Conservation (phyloP, 305 asterid genomes). For the Ilex paraguariensis region DNA sequence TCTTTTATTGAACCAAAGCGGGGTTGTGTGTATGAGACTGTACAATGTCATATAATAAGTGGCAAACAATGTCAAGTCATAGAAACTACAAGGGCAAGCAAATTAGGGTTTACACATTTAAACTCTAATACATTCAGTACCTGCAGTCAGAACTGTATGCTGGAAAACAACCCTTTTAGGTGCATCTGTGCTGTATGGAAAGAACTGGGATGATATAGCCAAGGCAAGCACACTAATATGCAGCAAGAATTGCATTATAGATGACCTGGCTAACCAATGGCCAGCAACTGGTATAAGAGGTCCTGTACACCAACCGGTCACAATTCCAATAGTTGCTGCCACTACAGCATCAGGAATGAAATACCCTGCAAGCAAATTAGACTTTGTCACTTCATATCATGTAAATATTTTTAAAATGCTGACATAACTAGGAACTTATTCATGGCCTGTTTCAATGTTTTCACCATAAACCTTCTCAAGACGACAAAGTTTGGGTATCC, state of each 20-base stretch:
- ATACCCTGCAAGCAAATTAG: slow-evolving; percentile 57
- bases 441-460: not conserved
- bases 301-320: slow-evolving; percentile 89
- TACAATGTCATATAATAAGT: no score
- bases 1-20: no score
- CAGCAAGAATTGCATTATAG: slow-evolving; percentile 58
- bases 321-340: slow-evolving; percentile 75
- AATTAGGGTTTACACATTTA: no score
- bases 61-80: no score
- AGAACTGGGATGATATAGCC: slow-evolving; percentile 88
- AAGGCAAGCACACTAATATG: slow-evolving; percentile 65
- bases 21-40: no score
- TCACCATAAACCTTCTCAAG: not conserved
- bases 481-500: no score
- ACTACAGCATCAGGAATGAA: slow-evolving; percentile 79
- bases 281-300: slow-evolving; percentile 86
- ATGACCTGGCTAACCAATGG: slow-evolving; percentile 66
- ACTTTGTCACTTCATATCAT: not conserved
- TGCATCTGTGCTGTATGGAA: slow-evolving; percentile 93
- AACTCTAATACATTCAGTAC: slow-evolving; percentile 25
- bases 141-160: slow-evolving; percentile 72
- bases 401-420: not conserved
- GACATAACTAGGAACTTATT: not conserved
- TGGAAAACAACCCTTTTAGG: slow-evolving; percentile 91
- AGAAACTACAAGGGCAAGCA: no score